These are phyloP conservation scores for Phytopythium mirpurense DNA, from an alignment of 352 stramenopile species.

Conservation along the genomic window DNA sequence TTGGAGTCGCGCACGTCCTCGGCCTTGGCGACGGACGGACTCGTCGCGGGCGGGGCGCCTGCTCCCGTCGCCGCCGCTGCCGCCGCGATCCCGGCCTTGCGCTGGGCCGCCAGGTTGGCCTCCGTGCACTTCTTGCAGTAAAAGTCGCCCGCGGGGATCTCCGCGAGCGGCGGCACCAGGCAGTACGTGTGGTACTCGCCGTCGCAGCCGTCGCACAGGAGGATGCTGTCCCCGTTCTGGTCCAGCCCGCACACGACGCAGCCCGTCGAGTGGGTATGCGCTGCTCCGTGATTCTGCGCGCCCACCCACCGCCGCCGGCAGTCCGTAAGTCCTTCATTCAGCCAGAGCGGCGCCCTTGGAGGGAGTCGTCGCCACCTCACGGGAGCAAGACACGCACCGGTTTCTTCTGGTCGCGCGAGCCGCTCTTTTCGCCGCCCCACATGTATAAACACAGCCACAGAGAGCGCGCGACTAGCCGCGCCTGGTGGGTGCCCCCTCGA, in stretches of 20 bases:
- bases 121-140: slow-evolving; percentile 74
- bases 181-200: slow-evolving; percentile 87
- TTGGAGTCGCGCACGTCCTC: slow-evolving; percentile 69
- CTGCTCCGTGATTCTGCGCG: slow-evolving; percentile 3
- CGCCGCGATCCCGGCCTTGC: slow-evolving; percentile 19
- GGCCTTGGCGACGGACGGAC: slow-evolving; percentile 8
- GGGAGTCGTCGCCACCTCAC: too few relatives aligned
- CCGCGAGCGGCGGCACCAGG: slow-evolving; percentile 58
- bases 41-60: neutral
- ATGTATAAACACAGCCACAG: neutral
- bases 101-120: slow-evolving; percentile 30
- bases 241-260: slow-evolving; percentile 67
- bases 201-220: slow-evolving; percentile 82
- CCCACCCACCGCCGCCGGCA: neutral
- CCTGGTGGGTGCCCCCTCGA: neutral
- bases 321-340: neutral
- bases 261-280: slow-evolving; percentile 34
- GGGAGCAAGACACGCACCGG: neutral
- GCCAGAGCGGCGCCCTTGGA: too few relatives aligned
- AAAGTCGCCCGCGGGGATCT: slow-evolving; percentile 78
- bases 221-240: slow-evolving; percentile 74
- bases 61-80: slow-evolving; percentile 4
- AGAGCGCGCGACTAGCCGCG: neutral
- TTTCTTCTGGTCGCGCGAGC: neutral
- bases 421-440: slow-evolving; percentile 4